Conservation (phyloP, 495 filamentous ascomycete genomes). For the Sordaria brevicollis region DNA sequence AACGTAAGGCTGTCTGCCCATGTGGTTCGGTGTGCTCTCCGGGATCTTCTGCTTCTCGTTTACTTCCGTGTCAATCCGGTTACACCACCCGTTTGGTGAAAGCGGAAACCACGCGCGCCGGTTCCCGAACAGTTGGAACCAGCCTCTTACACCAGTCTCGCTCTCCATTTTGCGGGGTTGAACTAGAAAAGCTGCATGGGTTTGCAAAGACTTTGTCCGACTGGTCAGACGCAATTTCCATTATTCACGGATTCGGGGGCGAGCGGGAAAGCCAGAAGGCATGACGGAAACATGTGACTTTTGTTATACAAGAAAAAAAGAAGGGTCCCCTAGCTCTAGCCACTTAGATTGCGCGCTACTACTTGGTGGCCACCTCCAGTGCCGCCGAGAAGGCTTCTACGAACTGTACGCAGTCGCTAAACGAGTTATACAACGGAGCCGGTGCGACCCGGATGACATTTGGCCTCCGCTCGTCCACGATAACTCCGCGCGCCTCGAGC, state of each 20-base stretch:
- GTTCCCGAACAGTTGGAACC: not conserved
- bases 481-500: constrained; percentile 58
- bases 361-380: constrained; percentile 24
- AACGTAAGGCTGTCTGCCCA: not conserved
- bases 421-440: constrained; percentile 81
- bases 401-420: constrained; percentile 69
- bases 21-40: not conserved
- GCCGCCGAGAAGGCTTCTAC: constrained; percentile 50
- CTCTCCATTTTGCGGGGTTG: not conserved
- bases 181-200: not conserved
- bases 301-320: not conserved
- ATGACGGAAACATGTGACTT: not conserved
- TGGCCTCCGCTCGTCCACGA: constrained; percentile 83
- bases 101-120: not conserved
- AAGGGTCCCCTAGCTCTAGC: not conserved
- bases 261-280: not conserved
- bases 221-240: not conserved
- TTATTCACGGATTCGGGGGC: not conserved
- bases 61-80: not conserved
- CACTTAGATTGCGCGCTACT: not conserved
- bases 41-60: not conserved
- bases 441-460: constrained; percentile 91
- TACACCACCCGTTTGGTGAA: not conserved
- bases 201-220: not conserved
- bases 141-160: not conserved